Evolutionary conservation across 2,329 filamentous ascomycete genomes (phyloP), one percentile per base, ranked within the genome.

Genomic region (Aureobasidium sp.): DNA sequence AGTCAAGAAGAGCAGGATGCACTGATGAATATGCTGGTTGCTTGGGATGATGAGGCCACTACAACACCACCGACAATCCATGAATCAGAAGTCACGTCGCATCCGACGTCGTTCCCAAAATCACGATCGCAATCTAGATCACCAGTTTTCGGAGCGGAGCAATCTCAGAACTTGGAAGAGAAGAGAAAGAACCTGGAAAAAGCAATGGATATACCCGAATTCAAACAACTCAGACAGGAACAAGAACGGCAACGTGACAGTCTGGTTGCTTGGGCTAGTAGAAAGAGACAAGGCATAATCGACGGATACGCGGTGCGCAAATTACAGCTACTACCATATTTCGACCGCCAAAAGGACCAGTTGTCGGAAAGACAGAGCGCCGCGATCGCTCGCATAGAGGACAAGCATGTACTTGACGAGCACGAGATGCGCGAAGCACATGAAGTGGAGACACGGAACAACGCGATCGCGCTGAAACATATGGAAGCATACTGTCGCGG

Each of bases 401-500:
- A 79, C 65, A 73, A 71, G 61, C 77, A 79, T 64, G 71, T 79
- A 17, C 67, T 70, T 15, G 74, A 73, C 24, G 77, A 79, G 65
- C 72, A 76, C 41, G 74, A 76, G 48, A 67, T 80, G 27, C 74
- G 75, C 39, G 70, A 72, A 57, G 62, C 69, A 3, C 78, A 81
- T 26, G 71, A 69, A 1, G 69, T 74, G 29, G 78, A 79, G 64
- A 68, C 69, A 13, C 72, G 75, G 41, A 78, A 79, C 65, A 73
- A 73, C 12, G 75, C 73, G 0, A 79, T 76, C 2, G 78, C 77
- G 0, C 67, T 80, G 3, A 77, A 76, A 63, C 75, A 80, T 63
- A 79, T 80, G 72, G 76, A 78, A 63, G 77, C 77, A 4, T 81
- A 79, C 64, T 80, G 78, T 62, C 71, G 72, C 5, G 77, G 76